Evolutionary conservation across 2,329 filamentous ascomycete genomes (phyloP).

Genomic region (Ascocoryne sarcoides): DNA sequence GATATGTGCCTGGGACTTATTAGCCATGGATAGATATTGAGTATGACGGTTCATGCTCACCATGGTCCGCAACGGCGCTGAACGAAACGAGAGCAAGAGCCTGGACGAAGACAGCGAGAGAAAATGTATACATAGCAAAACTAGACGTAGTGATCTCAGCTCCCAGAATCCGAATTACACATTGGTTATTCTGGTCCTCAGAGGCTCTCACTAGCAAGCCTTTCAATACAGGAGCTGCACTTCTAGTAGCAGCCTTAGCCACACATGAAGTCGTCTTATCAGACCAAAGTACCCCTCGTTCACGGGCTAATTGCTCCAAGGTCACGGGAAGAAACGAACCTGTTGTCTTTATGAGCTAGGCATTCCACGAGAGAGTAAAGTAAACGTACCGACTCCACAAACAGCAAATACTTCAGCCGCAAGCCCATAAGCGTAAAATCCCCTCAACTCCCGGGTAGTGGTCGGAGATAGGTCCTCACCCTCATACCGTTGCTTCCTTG

Average conservation of each 20-base stretch:
- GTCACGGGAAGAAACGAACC: slow-evolving; percentile 92
- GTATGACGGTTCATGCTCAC: slow-evolving; percentile 29
- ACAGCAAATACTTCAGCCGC: slow-evolving; percentile 94
- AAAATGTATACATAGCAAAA: slow-evolving; percentile 98
- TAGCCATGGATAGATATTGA: too few species aligned
- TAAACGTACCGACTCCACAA: slow-evolving; percentile 64
- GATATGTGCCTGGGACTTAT: slow-evolving; percentile 49
- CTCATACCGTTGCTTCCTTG: slow-evolving; percentile 60
- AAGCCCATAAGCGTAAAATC: slow-evolving; percentile 94
- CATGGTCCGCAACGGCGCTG: slow-evolving; percentile 90
- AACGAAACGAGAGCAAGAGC: slow-evolving; percentile 88
- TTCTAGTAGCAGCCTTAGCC: slow-evolving; percentile 28
- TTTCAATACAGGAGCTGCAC: slow-evolving; percentile 8
- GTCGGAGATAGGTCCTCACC: slow-evolving; percentile 82
- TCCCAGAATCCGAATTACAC: slow-evolving; percentile 72
- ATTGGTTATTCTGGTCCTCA: slow-evolving; percentile 34
- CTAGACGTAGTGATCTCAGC: slow-evolving; percentile 87
- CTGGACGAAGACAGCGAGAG: slow-evolving; percentile 79
- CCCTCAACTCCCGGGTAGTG: slow-evolving; percentile 73
- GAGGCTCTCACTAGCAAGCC: slow-evolving; percentile 19
- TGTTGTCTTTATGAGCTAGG: slow-evolving; percentile 28
- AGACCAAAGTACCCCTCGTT: slow-evolving; percentile 75
- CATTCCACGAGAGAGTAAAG: background rate
- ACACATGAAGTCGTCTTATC: slow-evolving; percentile 70
- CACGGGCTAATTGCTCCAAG: slow-evolving; percentile 81